Conservation (phyloP, 495 filamentous ascomycete genomes). For the Aspergillus bertholletiae region DNA sequence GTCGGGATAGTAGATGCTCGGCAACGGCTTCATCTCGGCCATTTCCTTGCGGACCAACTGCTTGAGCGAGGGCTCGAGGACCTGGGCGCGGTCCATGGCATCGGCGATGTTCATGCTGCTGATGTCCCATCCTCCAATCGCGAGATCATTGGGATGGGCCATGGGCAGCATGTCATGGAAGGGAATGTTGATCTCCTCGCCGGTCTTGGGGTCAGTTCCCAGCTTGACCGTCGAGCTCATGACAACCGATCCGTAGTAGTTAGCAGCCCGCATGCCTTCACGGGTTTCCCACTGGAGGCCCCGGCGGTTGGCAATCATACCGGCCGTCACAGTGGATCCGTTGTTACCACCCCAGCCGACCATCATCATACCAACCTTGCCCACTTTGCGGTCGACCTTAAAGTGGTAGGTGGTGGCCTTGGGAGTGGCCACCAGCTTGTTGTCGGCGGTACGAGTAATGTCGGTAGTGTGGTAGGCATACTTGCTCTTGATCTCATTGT, state of each 20-base stretch:
- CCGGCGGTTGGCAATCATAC: slow-evolving; percentile 92
- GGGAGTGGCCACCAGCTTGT: slow-evolving; percentile 79
- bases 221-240: slow-evolving; percentile 98
- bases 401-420: slow-evolving; percentile 93
- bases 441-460: slow-evolving; percentile 66
- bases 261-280: slow-evolving; percentile 77
- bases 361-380: slow-evolving; percentile 94
- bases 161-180: slow-evolving; percentile 94
- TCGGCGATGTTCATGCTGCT: slow-evolving; percentile 81
- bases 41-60: slow-evolving; percentile 86
- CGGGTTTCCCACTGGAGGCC: slow-evolving; percentile 88
- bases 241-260: slow-evolving; percentile 97
- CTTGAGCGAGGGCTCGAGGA: slow-evolving; percentile 93
- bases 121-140: slow-evolving; percentile 97
- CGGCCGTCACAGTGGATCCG: slow-evolving; percentile 93
- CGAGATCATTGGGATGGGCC: slow-evolving; percentile 95
- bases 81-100: slow-evolving; percentile 93
- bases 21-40: slow-evolving; percentile 82
- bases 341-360: slow-evolving; percentile 99
- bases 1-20: slow-evolving; percentile 97
- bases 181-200: slow-evolving; percentile 91
- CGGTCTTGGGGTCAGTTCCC: slow-evolving; percentile 78
- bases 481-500: slow-evolving; percentile 83
- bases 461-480: slow-evolving; percentile 95
- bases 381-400: slow-evolving; percentile 91